These are phyloP conservation scores for Phytophthora macrochlamydospora DNA, from an alignment of 352 stramenopile species.

Conservation along the genomic window DNA sequence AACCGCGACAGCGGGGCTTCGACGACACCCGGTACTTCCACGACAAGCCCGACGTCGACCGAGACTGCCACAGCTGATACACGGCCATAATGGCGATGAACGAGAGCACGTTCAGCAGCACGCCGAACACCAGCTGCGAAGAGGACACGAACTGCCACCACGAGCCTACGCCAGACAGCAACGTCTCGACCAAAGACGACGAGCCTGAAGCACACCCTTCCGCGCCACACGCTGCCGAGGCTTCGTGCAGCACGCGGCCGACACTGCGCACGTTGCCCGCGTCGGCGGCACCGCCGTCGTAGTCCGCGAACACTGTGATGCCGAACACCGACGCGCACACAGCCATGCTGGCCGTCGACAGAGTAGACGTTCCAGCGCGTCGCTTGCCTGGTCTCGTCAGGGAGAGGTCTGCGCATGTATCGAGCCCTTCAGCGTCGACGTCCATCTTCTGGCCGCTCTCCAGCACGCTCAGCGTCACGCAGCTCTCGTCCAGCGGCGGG, in stretches of 20 bases:
- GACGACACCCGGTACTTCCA: conserved; percentile 10
- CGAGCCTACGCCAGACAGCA: conserved; percentile 39
- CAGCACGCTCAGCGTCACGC: conserved; percentile 28
- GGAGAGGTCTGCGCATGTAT: conserved; percentile 20
- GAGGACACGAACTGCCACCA: conserved; percentile 60
- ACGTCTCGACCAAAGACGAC: conserved; percentile 36
- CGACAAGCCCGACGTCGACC: conserved; percentile 10
- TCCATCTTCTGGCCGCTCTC: conserved; percentile 35
- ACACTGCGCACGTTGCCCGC: conserved; percentile 54
- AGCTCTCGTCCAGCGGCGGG: conserved; percentile 28
- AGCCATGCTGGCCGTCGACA: conserved; percentile 64
- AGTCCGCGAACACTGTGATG: conserved; percentile 73
- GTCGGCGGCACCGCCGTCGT: conserved; percentile 39
- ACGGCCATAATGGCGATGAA: conserved; percentile 70
- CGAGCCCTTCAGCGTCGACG: conserved; percentile 20
- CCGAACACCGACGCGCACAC: conserved; percentile 80
- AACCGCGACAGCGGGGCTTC: neutral
- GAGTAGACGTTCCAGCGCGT: conserved; percentile 41
- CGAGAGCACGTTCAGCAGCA: conserved; percentile 76
- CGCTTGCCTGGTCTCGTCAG: conserved; percentile 39
- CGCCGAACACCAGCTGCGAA: conserved; percentile 66
- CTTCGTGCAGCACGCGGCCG: conserved; percentile 68
- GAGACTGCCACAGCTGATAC: conserved; percentile 62
- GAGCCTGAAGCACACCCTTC: conserved; percentile 30
- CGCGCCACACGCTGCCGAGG: conserved; percentile 43